Evolutionary conservation across 2,329 filamentous ascomycete species (phyloP), one percentile per base, ranked within the genome.

Genomic region (Rhexocercosporidium sp.): DNA sequence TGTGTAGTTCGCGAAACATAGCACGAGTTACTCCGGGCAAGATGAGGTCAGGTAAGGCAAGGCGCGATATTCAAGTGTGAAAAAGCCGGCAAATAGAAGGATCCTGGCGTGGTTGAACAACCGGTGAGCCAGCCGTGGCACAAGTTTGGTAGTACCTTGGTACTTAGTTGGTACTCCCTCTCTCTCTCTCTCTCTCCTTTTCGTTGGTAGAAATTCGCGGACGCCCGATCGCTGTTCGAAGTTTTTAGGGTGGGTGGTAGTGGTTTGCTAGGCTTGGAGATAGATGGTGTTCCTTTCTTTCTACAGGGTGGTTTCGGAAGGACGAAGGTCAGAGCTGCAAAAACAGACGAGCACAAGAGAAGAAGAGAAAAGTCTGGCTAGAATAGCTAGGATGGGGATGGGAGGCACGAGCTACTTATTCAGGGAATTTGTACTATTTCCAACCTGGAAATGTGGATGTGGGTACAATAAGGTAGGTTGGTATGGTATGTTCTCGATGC

Each of bases 1-100:
- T 20, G 37, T 64, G 62, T 25, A 64, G 25, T 56, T 22, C 51
- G 62, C 57, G 62, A 47, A 47, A 64, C 62, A 64, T 64, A 53
- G 39, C 60, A 64, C 61, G 34, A 46, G 29, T 44, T 29, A 31
- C 49, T 56, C 16, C 31, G 18, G 14, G 4, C 27, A 62, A 62
- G 27, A 12, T 7, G n/a, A 39, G 25, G 20, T 20, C 12, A 25
- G 6, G 34, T 37, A 37, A 11, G 34, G 47, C 47, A 51, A n/a
- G n/a, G n/a, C 49, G 49, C 29, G 31, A 14, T 2, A 11, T 31
- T 44, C 49, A 62, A 60, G 27, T 57, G 14, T n/a, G 44, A 11
- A 47, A 39, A 60, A 60, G 57, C 57, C 57, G 39, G 57, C 39
- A 31, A 44, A 31, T 46, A 20, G 2, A 2, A 27, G 8, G 57